These are phyloP conservation scores for Magnusiomyces suaveolens DNA, from an alignment of 1,139 yeast species.

Conservation along the genomic window DNA sequence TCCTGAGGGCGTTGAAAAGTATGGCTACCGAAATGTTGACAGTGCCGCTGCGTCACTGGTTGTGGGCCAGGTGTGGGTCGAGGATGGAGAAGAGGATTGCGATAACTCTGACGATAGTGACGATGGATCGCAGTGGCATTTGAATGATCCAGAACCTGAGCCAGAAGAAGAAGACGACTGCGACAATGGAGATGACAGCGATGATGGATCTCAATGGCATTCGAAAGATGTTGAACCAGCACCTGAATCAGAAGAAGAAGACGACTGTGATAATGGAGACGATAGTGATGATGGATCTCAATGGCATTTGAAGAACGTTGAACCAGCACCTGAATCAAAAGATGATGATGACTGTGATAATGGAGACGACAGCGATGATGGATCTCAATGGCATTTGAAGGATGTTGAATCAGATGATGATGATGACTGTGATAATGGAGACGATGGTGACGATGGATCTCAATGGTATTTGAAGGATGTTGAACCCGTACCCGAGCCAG, in stretches of 20 bases:
- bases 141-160: background rate
- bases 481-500: conserved; percentile 19
- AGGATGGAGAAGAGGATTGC: conserved; percentile 22
- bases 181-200: conserved; percentile 18
- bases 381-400: background rate
- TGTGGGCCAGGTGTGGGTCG: conserved; percentile 6
- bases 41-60: conserved; percentile 4
- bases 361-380: background rate
- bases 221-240: background rate
- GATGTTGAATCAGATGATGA: background rate
- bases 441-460: background rate
- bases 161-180: conserved; percentile 21
- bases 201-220: conserved; percentile 6
- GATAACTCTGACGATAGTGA: conserved; percentile 28
- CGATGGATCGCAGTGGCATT: conserved; percentile 22
- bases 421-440: background rate
- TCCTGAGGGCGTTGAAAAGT: too few relatives aligned
- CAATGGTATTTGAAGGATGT: background rate
- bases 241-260: conserved; percentile 20
- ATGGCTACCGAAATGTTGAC: conserved; percentile 5
- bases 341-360: background rate
- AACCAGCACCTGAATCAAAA: background rate
- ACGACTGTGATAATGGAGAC: conserved; percentile 26
- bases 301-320: conserved; percentile 3
- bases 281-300: conserved; percentile 27